phyloP scores from a whole-genome alignment of 306 rosid genomes.

The Quercus ilex region DNA sequence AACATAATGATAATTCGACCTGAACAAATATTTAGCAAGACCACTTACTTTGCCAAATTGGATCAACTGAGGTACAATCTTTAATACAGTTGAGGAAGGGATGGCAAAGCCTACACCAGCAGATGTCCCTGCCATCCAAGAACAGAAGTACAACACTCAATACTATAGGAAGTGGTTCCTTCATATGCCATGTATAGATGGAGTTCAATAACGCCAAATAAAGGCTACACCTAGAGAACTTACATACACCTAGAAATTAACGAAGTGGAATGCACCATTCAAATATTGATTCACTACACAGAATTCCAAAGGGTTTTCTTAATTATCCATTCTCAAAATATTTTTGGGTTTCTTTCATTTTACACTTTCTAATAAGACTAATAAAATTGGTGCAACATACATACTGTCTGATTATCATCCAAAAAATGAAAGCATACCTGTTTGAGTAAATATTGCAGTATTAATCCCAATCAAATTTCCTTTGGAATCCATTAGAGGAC shows the following conservation, averaged over 20 bases:
- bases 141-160: background rate
- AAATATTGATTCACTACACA: background rate
- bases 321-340: slow-evolving; percentile 4
- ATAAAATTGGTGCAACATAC: background rate
- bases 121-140: slow-evolving; percentile 71
- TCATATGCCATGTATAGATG: background rate
- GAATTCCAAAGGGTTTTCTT: slow-evolving; percentile 7
- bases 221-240: slow-evolving; percentile 9
- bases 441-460: slow-evolving; percentile 92
- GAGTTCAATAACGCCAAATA: slow-evolving; percentile 8
- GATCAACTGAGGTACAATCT: slow-evolving; percentile 85
- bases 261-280: background rate
- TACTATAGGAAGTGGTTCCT: slow-evolving; percentile 1
- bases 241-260: slow-evolving; percentile 9
- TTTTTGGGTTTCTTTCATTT: background rate
- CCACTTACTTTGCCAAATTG: slow-evolving; percentile 70
- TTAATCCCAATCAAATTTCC: slow-evolving; percentile 90
- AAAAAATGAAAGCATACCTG: slow-evolving; percentile 42
- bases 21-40: background rate
- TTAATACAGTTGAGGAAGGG: slow-evolving; percentile 77
- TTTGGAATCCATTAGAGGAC: slow-evolving; percentile 85
- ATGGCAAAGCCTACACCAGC: slow-evolving; percentile 99
- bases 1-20: background rate
- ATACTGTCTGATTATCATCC: background rate
- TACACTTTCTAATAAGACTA: background rate